These are phyloP conservation scores for Blastomyces emzantsi DNA, from an alignment of 2,329 filamentous ascomycete genomes.

Conservation along the genomic window DNA sequence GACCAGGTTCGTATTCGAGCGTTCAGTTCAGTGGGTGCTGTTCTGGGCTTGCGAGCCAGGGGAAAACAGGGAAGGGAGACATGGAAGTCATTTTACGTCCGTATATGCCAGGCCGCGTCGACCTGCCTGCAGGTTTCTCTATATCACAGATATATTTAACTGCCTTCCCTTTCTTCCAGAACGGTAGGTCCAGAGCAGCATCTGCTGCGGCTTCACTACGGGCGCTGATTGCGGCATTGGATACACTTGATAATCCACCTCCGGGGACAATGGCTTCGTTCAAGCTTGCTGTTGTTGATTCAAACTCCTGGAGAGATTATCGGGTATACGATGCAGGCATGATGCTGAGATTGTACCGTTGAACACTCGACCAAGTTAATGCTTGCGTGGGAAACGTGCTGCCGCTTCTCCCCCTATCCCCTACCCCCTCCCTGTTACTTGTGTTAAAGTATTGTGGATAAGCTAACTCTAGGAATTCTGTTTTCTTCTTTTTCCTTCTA, in stretches of 20 bases:
- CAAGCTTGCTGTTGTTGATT: slow-evolving; percentile 1
- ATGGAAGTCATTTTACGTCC: background rate
- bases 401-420: slow-evolving; percentile 57
- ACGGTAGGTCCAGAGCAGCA: slow-evolving; percentile 13
- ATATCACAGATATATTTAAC: background rate
- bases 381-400: slow-evolving; percentile 98
- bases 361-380: slow-evolving; percentile 97
- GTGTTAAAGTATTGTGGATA: slow-evolving; percentile 13
- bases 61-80: background rate
- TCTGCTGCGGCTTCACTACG: slow-evolving; percentile 61
- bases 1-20: slow-evolving; percentile 21
- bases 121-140: too few species aligned
- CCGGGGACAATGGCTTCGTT: slow-evolving; percentile 15
- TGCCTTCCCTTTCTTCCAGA: slow-evolving; percentile 12
- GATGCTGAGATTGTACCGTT: slow-evolving; percentile 94
- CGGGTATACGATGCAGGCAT: slow-evolving; percentile 28
- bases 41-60: slow-evolving; percentile 8
- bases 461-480: slow-evolving; percentile 37
- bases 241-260: slow-evolving; percentile 45
- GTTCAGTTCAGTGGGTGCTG: slow-evolving; percentile 19
- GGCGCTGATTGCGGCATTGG: slow-evolving; percentile 55
- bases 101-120: background rate
- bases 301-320: slow-evolving; percentile 22
- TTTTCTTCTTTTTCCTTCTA: slow-evolving; percentile 14
- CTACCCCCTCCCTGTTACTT: slow-evolving; percentile 27